These are phyloP conservation scores for Cadophora sp. DNA, from an alignment of 2,329 filamentous ascomycete genomes.

Conservation along the genomic window DNA sequence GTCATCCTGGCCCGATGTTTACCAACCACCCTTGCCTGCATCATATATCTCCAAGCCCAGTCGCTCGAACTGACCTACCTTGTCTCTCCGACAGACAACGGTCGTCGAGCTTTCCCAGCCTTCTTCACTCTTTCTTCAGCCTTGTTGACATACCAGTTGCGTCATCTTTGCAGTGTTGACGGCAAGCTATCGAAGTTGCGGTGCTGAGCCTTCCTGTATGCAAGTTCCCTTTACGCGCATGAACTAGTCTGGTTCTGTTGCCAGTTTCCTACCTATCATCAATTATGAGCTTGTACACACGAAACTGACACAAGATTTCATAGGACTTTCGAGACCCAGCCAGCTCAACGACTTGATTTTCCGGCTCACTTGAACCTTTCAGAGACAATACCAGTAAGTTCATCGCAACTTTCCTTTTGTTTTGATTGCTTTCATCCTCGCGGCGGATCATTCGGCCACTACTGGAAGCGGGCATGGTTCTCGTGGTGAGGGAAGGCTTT, in stretches of 20 bases:
- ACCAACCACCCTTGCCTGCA: conserved; percentile 45
- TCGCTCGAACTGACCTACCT: conserved; percentile 38
- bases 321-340: conserved; percentile 11
- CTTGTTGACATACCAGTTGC: conserved; percentile 28
- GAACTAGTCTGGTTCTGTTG: conserved; percentile 32
- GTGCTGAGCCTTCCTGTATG: conserved; percentile 33
- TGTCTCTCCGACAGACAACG: conserved; percentile 41
- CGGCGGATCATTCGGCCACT: neutral
- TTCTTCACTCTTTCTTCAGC: conserved; percentile 36
- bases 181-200: neutral
- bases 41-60: conserved; percentile 43
- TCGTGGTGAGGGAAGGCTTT: neutral
- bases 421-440: neutral
- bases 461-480: neutral
- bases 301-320: conserved; percentile 31
- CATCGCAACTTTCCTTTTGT: conserved; percentile 20
- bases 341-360: conserved; percentile 7
- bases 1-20: conserved; percentile 32
- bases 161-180: conserved; percentile 1
- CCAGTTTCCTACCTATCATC: conserved; percentile 29
- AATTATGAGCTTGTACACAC: conserved; percentile 20
- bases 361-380: neutral
- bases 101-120: conserved; percentile 30
- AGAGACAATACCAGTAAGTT: conserved; percentile 24
- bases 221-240: conserved; percentile 35